These are phyloP conservation scores for Blastobotrys buckinghamii DNA, from an alignment of 1,139 yeast species.

Conservation along the genomic window DNA sequence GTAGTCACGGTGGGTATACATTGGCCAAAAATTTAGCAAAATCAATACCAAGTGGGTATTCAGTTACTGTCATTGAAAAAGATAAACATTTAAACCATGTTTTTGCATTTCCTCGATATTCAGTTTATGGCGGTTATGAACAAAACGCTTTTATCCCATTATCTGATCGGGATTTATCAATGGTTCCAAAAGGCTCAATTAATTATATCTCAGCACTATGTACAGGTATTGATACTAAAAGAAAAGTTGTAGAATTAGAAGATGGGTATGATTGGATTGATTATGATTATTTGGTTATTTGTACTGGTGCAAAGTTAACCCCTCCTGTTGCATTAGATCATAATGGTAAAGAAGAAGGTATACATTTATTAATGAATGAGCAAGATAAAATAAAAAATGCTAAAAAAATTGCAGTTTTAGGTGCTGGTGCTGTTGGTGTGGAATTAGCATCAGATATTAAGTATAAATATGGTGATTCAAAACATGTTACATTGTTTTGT, in stretches of 20 bases:
- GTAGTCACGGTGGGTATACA: constrained; percentile 18
- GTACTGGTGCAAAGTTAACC: constrained; percentile 76
- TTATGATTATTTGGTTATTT: constrained; percentile 73
- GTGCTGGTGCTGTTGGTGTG: constrained; percentile 27
- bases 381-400: constrained; percentile 15
- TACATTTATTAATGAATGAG: constrained; percentile 3
- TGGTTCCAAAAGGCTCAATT: constrained; percentile 13
- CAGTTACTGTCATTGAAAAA: constrained; percentile 16
- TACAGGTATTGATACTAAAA: constrained; percentile 6
- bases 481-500: constrained; percentile 16
- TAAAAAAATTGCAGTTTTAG: constrained; percentile 21
- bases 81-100: constrained; percentile 16
- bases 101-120: constrained; percentile 19
- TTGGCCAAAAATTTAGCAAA: constrained; percentile 15
- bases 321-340: constrained; percentile 42
- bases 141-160: constrained; percentile 18
- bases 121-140: constrained; percentile 17
- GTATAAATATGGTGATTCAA: constrained; percentile 18
- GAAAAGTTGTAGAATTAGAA: constrained; percentile 1
- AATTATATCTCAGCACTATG: constrained; percentile 4
- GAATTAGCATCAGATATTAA: constrained; percentile 25
- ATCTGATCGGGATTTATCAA: constrained; percentile 7
- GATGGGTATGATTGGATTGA: constrained; percentile 22
- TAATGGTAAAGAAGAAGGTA: constrained; percentile 13
- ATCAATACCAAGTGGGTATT: constrained; percentile 14